These are phyloP conservation scores for Aspergillaceae sp. DNA, from an alignment of 2,329 filamentous ascomycete genomes.

Conservation along the genomic window DNA sequence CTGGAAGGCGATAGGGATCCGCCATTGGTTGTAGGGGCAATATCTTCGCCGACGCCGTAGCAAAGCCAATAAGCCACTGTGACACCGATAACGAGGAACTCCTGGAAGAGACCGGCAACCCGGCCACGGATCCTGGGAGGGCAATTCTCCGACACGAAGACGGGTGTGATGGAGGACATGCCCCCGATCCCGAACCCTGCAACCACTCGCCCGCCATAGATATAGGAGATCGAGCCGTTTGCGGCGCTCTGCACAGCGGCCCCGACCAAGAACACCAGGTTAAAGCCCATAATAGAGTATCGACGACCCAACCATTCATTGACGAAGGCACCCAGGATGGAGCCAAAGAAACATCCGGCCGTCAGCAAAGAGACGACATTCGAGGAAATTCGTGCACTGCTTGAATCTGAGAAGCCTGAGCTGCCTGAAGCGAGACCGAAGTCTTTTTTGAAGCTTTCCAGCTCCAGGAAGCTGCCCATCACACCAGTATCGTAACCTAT, in stretches of 20 bases:
- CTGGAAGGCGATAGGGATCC: constrained; percentile 45
- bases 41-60: constrained; percentile 42
- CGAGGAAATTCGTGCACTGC: constrained; percentile 30
- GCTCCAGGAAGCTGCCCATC: constrained; percentile 33
- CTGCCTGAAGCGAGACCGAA: constrained; percentile 26
- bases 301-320: constrained; percentile 30
- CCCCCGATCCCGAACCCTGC: constrained; percentile 31
- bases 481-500: constrained; percentile 37
- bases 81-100: constrained; percentile 34
- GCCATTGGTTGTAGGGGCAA: constrained; percentile 41
- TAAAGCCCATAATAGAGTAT: constrained; percentile 28
- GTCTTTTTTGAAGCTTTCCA: constrained; percentile 33
- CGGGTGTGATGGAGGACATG: constrained; percentile 32
- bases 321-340: constrained; percentile 27
- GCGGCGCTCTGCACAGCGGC: constrained; percentile 27
- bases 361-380: constrained; percentile 32
- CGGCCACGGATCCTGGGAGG: constrained; percentile 26
- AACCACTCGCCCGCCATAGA: constrained; percentile 31
- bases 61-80: constrained; percentile 47
- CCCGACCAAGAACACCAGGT: constrained; percentile 26
- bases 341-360: constrained; percentile 32
- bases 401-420: constrained; percentile 21
- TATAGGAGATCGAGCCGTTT: constrained; percentile 22
- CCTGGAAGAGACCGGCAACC: constrained; percentile 30
- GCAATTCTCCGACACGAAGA: constrained; percentile 29